Evolutionary conservation across 352 stramenopile species (phyloP).

Genomic region (Phytopythium kandeliae): DNA sequence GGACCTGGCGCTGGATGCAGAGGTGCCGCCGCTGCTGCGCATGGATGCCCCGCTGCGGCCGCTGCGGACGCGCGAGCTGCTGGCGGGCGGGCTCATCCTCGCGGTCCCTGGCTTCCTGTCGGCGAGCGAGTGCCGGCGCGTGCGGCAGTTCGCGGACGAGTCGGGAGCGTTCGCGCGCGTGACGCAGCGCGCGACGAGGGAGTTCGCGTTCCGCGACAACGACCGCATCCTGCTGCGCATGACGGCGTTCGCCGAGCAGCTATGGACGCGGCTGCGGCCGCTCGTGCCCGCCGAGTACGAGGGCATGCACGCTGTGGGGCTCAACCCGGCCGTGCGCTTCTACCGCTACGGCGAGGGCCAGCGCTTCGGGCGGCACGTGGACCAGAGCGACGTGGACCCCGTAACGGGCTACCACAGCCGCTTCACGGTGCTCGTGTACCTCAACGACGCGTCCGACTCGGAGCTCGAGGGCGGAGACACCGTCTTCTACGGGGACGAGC

Average conservation of each 20-base stretch:
- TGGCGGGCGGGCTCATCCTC: conserved; percentile 57
- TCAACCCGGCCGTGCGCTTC: conserved; percentile 73
- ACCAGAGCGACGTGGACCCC: conserved; percentile 77
- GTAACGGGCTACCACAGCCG: conserved; percentile 63
- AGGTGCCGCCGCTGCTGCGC: conserved; percentile 33
- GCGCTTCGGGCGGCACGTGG: conserved; percentile 77
- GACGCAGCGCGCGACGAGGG: conserved; percentile 53
- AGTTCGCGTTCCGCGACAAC: conserved; percentile 77
- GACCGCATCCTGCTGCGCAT: conserved; percentile 60
- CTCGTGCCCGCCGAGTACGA: conserved; percentile 56
- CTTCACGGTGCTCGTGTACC: conserved; percentile 81
- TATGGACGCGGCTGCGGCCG: conserved; percentile 56
- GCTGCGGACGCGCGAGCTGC: conserved; percentile 30
- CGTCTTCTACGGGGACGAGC: conserved; percentile 67
- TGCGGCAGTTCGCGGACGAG: conserved; percentile 47
- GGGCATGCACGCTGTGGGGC: conserved; percentile 50
- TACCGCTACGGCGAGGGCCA: conserved; percentile 69
- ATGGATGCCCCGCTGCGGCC: conserved; percentile 33
- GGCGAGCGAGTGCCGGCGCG: conserved; percentile 46
- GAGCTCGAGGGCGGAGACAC: conserved; percentile 58
- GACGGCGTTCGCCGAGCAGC: conserved; percentile 51
- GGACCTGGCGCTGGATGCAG: conserved; percentile 14
- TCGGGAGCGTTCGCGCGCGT: conserved; percentile 55
- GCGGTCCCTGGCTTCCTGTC: conserved; percentile 59
- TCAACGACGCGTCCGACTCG: conserved; percentile 72